phyloP scores from a whole-genome alignment of 371 early-diverging fungal genomes.

The Lichtheimia ornata region DNA sequence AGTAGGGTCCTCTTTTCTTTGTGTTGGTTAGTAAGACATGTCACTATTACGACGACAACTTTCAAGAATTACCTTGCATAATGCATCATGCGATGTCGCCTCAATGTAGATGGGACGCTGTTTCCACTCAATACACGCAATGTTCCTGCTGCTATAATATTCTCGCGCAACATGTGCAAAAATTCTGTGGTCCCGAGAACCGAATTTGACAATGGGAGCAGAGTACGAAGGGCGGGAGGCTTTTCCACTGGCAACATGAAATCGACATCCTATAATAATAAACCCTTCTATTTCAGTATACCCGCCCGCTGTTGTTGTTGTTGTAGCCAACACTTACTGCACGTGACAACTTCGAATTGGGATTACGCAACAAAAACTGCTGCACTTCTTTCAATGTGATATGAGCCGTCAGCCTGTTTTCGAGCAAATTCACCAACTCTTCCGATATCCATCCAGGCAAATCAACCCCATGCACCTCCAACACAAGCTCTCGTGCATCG shows the following conservation, averaged over 20 bases:
- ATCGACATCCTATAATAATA: constrained; percentile 55
- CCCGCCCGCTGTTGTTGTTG: background rate
- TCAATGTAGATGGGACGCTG: constrained; percentile 1
- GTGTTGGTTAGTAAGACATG: background rate
- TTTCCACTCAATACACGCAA: constrained; percentile 6
- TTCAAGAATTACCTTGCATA: constrained; percentile 34
- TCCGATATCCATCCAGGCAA: constrained; percentile 62
- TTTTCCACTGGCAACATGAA: constrained; percentile 67
- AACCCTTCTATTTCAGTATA: background rate
- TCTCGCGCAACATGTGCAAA: constrained; percentile 21
- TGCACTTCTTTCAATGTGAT: constrained; percentile 70
- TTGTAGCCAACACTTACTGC: constrained; percentile 41
- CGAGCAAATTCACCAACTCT: constrained; percentile 70
- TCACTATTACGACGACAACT: too few relatives aligned
- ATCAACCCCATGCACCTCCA: constrained; percentile 82
- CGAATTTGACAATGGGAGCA: constrained; percentile 50
- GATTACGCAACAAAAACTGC: constrained; percentile 71
- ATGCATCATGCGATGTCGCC: constrained; percentile 39
- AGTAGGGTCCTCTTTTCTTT: background rate
- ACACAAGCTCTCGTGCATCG: constrained; percentile 61
- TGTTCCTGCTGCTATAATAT: background rate
- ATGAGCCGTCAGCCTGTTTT: constrained; percentile 58
- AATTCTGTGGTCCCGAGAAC: constrained; percentile 63
- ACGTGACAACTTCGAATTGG: constrained; percentile 63
- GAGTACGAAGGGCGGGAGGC: constrained; percentile 34